Base-by-base conservation (phyloP, 2,329 filamentous ascomycete genomes). In the Diaporthe citrichinensis region DNA sequence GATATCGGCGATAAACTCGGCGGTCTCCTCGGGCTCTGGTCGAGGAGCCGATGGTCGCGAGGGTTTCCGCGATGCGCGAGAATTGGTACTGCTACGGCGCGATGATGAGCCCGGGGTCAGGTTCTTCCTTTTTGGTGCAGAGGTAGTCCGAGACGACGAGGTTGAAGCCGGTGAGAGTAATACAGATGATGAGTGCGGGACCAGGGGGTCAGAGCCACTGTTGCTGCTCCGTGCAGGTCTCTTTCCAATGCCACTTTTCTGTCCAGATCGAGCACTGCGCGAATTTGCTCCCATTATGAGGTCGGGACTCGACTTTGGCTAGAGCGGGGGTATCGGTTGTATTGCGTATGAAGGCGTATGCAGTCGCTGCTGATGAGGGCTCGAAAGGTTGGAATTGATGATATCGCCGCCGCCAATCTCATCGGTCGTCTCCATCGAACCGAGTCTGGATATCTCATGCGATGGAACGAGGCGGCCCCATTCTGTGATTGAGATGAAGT, bases 1-100 rank as follows among this genome's bases (percentile, higher is more conserved):
- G 76, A 86, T 86, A 5, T 84, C 81, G 4, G 83, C 84, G 46
- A 84, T 83, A 51, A 86, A 83, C 62, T 81, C 81, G 17, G 59
- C 69, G 17, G 15, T 34, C n/a, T 51, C 39, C 49, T 53, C 71
- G 6, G 59, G 69, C 61, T 25, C 36, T 12, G 39, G 41, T 9
- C 51, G 71, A 65, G 49, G 28, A 28, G 71, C 46, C n/a, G 23
- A 49, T 25, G 49, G 36, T 9, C 44, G 68, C n/a, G 39, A 51
- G 46, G 65, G 25, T 72, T 57, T 75, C 31, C 68, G 59, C 34
- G 71, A 55, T 46, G 39, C 61, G 20, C 71, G 71, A 31, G 71
- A 73, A 34, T 25, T 36, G 49, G 59, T 65, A 44, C 71, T 73
- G 41, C 69, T 75, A 65, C 65, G 72, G 36, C 73, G 73, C n/a